Evolutionary conservation across 371 early-diverging fungal species (phyloP), one percentile per base, ranked within the genome.

Genomic region (Dentiscutata heterogama): DNA sequence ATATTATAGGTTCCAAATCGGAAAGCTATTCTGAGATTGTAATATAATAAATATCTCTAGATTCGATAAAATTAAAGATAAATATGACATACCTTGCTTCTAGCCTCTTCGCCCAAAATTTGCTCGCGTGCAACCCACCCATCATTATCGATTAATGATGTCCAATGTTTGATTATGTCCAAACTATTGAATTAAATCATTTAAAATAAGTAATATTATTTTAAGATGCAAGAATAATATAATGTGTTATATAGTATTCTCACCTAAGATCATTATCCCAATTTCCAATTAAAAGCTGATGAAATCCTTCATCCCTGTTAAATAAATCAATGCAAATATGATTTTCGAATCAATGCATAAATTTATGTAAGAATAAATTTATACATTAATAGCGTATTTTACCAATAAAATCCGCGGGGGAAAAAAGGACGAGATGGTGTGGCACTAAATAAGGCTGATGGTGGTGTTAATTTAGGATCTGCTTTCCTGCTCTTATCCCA

Each of bases 71-170:
- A 35, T 5, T 11, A 65, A 35, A 65, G 3, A 64, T 29, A 64
- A 29, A 64, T 35, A 65, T 31, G 20, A 31, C n/a, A 7, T 78
- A 92, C 94, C 83, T 94, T 95, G 88, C 95, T 95, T 31, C 97
- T 91, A 0, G 98, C 96, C 82, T 98, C 98, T 29, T 94, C 95
- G 14, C 99, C 99, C 11, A 97, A 85, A 74, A 98, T 98, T 85
- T 98, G 97, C 83, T 98, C 98, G 25, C 98, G 90, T 5, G 94
- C 96, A 39, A 98, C 92, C 99, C 99, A 98, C 0, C 99, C 99
- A 61, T 94, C 88, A 27, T 87, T 88, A 78, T 97, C 97, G 84
- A 97, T 96, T 78, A 93, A 85, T 18, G 88, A 83, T 42, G 91
- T 88, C 99, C 98, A 98, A 82, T 92, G 91, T 53, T 90, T 88